Percentiles rank a stretch among this genome's conserved stretches.
phyloP scores from a whole-genome alignment of 2,329 filamentous ascomycete species.

The Pseudocercospora crystallina region DNA sequence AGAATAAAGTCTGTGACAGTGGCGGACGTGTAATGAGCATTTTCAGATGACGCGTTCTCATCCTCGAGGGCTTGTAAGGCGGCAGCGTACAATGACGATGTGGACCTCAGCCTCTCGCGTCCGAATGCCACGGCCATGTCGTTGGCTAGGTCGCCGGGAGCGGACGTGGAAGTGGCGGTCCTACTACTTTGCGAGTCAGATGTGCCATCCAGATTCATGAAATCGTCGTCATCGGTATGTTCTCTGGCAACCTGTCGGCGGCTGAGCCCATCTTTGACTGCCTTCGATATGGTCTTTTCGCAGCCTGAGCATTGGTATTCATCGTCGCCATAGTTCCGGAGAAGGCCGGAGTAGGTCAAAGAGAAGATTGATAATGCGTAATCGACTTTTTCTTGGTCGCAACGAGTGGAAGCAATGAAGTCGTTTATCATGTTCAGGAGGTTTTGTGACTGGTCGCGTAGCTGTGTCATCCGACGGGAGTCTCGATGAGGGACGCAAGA shows the following conservation, averaged over 20 bases:
- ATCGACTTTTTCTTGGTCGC: conserved; percentile 46
- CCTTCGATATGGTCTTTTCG: conserved; percentile 21
- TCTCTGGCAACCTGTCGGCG: conserved; percentile 9
- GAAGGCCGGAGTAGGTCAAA: conserved; percentile 22
- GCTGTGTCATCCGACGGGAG: conserved; percentile 25
- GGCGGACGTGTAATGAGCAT: conserved; percentile 9
- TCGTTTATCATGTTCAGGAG: conserved; percentile 35
- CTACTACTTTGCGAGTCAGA: conserved; percentile 61
- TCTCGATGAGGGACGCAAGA: conserved; percentile 30
- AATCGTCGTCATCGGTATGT: conserved; percentile 51
- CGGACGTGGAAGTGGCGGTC: conserved; percentile 38
- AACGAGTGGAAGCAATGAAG: conserved; percentile 39
- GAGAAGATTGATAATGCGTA: conserved; percentile 41
- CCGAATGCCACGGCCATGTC: conserved; percentile 29
- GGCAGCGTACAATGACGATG: conserved; percentile 25
- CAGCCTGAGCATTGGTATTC: conserved; percentile 9
- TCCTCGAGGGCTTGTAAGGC: conserved; percentile 7
- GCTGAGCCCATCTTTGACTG: conserved; percentile 14
- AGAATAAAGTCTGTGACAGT: conserved; percentile 27
- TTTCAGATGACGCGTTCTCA: background rate
- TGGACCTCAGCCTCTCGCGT: conserved; percentile 21
- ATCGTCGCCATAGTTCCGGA: background rate
- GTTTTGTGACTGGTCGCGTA: conserved; percentile 27
- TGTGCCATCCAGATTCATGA: conserved; percentile 67
- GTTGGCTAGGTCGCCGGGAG: conserved; percentile 49